Conservation (phyloP, 805 yeast genomes). For the Candida namnaoensis region DNA sequence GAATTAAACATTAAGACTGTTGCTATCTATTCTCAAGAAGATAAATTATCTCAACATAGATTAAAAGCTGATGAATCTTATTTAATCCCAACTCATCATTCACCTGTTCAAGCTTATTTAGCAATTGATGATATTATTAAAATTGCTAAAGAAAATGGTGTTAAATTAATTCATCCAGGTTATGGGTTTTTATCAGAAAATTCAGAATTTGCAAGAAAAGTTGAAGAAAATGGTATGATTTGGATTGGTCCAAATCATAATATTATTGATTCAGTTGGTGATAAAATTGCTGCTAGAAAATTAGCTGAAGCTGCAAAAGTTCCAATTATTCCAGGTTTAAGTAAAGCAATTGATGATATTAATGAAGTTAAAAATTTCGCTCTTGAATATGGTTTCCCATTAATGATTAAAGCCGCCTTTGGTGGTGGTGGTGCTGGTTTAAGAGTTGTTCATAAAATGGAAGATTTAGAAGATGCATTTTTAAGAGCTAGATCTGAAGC, state of each 20-base stretch:
- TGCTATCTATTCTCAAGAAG: slow-evolving; percentile 95
- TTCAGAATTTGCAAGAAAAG: slow-evolving; percentile 88
- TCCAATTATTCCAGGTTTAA: slow-evolving; percentile 96
- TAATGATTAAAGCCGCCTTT: slow-evolving; percentile 95
- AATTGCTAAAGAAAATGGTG: slow-evolving; percentile 72
- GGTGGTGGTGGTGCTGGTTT: slow-evolving; percentile 99
- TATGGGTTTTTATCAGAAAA: slow-evolving; percentile 88
- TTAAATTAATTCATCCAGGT: slow-evolving; percentile 88
- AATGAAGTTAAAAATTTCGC: slow-evolving; percentile 79
- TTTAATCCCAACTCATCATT: slow-evolving; percentile 78
- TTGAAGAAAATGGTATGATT: slow-evolving; percentile 80
- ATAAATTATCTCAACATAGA: slow-evolving; percentile 88
- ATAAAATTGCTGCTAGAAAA: slow-evolving; percentile 89
- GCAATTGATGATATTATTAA: slow-evolving; percentile 91
- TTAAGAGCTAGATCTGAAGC: slow-evolving; percentile 93
- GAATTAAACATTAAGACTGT: slow-evolving; percentile 96
- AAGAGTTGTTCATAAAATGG: slow-evolving; percentile 98
- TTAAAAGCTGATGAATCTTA: slow-evolving; percentile 92
- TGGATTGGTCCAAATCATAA: slow-evolving; percentile 92
- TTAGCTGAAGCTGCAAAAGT: slow-evolving; percentile 77
- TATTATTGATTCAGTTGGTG: slow-evolving; percentile 93
- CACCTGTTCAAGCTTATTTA: slow-evolving; percentile 94
- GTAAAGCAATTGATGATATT: slow-evolving; percentile 83
- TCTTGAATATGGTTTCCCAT: slow-evolving; percentile 83
- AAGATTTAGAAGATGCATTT: slow-evolving; percentile 86